Percentiles rank a stretch among this genome's conserved stretches.
Evolutionary conservation across 176 grass and related monocot genomes (phyloP).

Genomic region (Thinopyrum elongatum): DNA sequence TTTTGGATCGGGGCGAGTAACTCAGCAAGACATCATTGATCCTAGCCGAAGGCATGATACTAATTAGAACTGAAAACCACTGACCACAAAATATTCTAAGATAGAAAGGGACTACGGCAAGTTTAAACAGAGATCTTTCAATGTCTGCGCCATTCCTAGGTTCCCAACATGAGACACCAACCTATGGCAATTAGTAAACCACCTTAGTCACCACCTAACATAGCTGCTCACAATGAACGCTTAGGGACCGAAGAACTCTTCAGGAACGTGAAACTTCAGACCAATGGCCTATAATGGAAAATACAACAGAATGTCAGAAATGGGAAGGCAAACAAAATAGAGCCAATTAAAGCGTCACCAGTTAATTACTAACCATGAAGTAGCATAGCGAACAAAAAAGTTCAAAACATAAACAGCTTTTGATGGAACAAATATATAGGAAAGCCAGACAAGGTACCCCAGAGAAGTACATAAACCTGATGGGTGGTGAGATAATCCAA

Average conservation of each 20-base stretch:
- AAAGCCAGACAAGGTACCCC: not conserved
- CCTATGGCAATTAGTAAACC: conserved; percentile 3
- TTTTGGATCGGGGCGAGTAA: too few species aligned
- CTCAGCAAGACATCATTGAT: not conserved
- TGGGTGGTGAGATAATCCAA: not conserved
- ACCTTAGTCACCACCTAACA: not conserved
- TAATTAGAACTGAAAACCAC: too few species aligned
- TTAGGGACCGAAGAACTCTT: conserved; percentile 59
- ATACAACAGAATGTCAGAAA: not conserved
- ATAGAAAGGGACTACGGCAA: not conserved
- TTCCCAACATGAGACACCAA: not conserved
- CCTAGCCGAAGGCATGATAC: not conserved
- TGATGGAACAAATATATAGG: not conserved
- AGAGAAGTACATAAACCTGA: not conserved
- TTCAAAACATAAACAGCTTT: not conserved
- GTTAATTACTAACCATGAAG: not conserved
- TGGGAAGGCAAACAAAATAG: not conserved
- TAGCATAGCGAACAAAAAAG: not conserved
- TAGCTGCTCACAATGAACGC: not conserved
- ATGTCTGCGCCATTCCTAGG: not conserved
- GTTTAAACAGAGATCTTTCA: not conserved
- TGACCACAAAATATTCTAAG: not conserved
- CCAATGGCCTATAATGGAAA: conserved; percentile 57
- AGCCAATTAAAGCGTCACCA: not conserved
- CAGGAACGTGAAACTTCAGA: conserved; percentile 71